These are phyloP conservation scores for Debaryomycetaceae sp. DNA, from an alignment of 1,139 yeast genomes.

Conservation along the genomic window DNA sequence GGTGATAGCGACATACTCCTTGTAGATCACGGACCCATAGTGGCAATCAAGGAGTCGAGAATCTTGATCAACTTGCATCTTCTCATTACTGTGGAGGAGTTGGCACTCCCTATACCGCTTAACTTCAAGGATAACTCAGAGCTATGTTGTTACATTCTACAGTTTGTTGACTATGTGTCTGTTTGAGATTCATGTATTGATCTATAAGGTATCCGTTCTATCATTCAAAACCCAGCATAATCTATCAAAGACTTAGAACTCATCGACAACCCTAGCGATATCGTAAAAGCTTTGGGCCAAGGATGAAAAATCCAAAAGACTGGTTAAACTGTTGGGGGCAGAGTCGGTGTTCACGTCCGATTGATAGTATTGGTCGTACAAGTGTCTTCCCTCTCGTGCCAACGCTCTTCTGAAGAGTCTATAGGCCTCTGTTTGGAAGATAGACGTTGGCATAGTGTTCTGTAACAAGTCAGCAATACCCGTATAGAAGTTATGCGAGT, in stretches of 20 bases:
- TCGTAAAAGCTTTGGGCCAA: conserved; percentile 20
- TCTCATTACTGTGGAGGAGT: background rate
- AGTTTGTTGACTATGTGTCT: conserved; percentile 8
- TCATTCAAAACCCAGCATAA: no score
- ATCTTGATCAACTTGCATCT: conserved; percentile 3
- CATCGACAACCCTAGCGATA: conserved; percentile 14
- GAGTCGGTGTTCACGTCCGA: conserved; percentile 3
- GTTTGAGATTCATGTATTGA: conserved; percentile 4
- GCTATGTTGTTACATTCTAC: conserved; percentile 9
- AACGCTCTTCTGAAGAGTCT: conserved; percentile 16
- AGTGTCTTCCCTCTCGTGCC: conserved; percentile 20
- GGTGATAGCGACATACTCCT: conserved; percentile 7
- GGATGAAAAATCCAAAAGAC: conserved; percentile 16
- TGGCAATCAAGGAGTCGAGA: conserved; percentile 1
- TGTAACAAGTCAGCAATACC: conserved; percentile 19
- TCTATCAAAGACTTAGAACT: conserved; percentile 5
- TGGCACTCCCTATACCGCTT: background rate
- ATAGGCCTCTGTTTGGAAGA: conserved; percentile 16
- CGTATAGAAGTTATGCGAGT: conserved; percentile 16
- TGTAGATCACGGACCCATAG: conserved; percentile 2
- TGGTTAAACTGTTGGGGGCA: conserved; percentile 9
- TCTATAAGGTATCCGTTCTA: background rate
- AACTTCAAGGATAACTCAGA: conserved; percentile 2
- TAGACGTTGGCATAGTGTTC: conserved; percentile 13
- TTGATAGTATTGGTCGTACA: conserved; percentile 13